Base-by-base conservation (phyloP, 2,329 filamentous ascomycete species). In the Capronia coronata region DNA sequence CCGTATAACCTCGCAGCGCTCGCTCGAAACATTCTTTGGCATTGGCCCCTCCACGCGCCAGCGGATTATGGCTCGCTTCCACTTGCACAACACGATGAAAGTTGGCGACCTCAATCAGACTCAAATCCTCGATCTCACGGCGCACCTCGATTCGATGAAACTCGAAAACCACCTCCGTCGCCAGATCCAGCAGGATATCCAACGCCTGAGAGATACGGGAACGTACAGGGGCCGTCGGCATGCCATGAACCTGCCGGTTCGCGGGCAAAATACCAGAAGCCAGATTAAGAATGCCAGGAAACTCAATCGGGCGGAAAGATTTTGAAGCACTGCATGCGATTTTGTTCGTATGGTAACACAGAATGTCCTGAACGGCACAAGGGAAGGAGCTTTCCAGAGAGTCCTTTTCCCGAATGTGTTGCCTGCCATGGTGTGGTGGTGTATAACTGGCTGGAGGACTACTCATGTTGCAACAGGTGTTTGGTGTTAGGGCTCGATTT, bases 231-330 rank as follows among this genome's bases (percentile, higher is more conserved):
- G 93, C 58, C 83, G 86, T 67, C 76, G 93, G 59, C 93, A 98
- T 74, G 91, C 91, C 49, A 90, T 97, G 84, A 81, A 84, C 53
- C 71, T 97, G 71, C 93, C 93, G 2, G 91, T 93, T 46, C 79
- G 93, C 60, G 93, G 93, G 60, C 93, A 98, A 72, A 80, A 78
- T 62, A 97, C 93, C 52, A 83, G 87, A 65, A 87, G 75, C 65
- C 91, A 85, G 74, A 79, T 79, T 59, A 72, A 73, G 65, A 82
- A 75, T 27, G 78, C 79, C 37, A 69, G 73, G 59, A 78, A 71
- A 61, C 62, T 82, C 62, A 83, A 83, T 66, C 74, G 69, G 58
- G 68, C 79, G 49, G 77, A 81, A 54, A 71, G 80, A 58, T 73
- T 71, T 59, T 59, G 71, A 43, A 32, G 29, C 23, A 5, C 5